Conservation (phyloP, 1,284 basidiomycete species). For the Pseudozyma tsukubaensis region DNA sequence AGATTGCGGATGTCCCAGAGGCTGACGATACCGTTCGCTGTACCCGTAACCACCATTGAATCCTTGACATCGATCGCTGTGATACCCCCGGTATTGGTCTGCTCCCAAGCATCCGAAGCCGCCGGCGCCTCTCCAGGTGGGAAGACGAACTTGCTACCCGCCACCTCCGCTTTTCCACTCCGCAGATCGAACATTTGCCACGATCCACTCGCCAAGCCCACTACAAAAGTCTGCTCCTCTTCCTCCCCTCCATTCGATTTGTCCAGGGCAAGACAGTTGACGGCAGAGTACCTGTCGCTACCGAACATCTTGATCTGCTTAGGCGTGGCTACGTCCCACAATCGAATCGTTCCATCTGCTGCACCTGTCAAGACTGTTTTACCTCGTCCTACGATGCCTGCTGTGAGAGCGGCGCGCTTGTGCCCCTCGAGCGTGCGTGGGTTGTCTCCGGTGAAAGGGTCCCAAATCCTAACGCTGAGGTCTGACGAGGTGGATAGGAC, state of each 20-base stretch:
- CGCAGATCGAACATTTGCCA: slow-evolving; percentile 76
- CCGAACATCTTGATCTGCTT: slow-evolving; percentile 67
- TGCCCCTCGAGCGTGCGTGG: slow-evolving; percentile 78
- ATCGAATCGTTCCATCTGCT: slow-evolving; percentile 77
- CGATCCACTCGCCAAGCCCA: slow-evolving; percentile 74
- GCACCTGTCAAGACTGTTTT: slow-evolving; percentile 75
- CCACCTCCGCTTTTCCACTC: slow-evolving; percentile 71
- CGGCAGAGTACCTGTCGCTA: slow-evolving; percentile 69
- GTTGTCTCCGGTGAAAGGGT: slow-evolving; percentile 71
- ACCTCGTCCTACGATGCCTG: slow-evolving; percentile 76
- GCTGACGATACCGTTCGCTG: slow-evolving; percentile 74
- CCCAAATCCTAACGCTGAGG: slow-evolving; percentile 75
- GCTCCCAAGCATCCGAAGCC: slow-evolving; percentile 74
- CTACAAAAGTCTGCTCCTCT: slow-evolving; percentile 60
- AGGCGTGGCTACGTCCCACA: slow-evolving; percentile 80
- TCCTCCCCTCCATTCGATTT: slow-evolving; percentile 14
- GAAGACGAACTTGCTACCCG: slow-evolving; percentile 68
- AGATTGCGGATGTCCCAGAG: slow-evolving; percentile 74
- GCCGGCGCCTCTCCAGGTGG: slow-evolving; percentile 46
- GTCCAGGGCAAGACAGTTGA: slow-evolving; percentile 71
- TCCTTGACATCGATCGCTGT: slow-evolving; percentile 30
- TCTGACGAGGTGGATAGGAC: slow-evolving; percentile 77
- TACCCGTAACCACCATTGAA: slow-evolving; percentile 75
- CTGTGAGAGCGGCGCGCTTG: slow-evolving; percentile 73
- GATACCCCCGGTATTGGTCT: slow-evolving; percentile 70